Conservation (phyloP, 345 rosid genomes). For the Corchorus capsularis region DNA sequence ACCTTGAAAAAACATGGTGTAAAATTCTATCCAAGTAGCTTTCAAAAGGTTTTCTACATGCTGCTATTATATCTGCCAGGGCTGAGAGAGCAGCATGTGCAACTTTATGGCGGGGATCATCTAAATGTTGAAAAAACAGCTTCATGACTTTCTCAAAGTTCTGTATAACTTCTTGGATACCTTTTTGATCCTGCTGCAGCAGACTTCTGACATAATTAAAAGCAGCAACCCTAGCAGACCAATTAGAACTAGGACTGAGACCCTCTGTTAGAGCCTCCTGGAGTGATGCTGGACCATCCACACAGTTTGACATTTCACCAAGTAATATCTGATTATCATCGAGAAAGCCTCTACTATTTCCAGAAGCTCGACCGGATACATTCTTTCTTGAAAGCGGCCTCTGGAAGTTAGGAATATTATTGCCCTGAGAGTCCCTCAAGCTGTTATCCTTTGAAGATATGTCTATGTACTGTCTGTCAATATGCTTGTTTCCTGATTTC, state of each 20-base stretch:
- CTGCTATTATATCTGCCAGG: slow-evolving; percentile 88
- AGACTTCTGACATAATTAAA: slow-evolving; percentile 80
- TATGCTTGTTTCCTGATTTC: slow-evolving; percentile 49
- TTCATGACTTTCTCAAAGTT: slow-evolving; percentile 98
- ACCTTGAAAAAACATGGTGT: slow-evolving; percentile 90
- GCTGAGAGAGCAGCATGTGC: slow-evolving; percentile 98
- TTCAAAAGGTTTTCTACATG: slow-evolving; percentile 96
- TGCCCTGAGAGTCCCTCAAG: slow-evolving; percentile 68
- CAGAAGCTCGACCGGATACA: slow-evolving; percentile 69
- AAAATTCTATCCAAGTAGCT: slow-evolving; percentile 93
- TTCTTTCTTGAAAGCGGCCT: slow-evolving; percentile 89
- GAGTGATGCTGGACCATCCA: slow-evolving; percentile 88
- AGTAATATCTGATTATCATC: slow-evolving; percentile 80
- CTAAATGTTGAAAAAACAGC: slow-evolving; percentile 92
- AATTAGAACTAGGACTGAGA: slow-evolving; percentile 83
- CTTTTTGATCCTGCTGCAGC: slow-evolving; percentile 91
- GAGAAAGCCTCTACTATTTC: slow-evolving; percentile 79
- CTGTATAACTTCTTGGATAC: slow-evolving; percentile 89
- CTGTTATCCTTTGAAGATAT: slow-evolving; percentile 57
- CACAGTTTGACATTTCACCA: slow-evolving; percentile 72
- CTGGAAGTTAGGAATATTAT: slow-evolving; percentile 90
- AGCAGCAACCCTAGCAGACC: slow-evolving; percentile 97
- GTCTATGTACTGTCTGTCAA: slow-evolving; percentile 72
- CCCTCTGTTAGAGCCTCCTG: slow-evolving; percentile 89
- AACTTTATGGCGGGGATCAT: slow-evolving; percentile 99